Evolutionary conservation across 805 yeast genomes (phyloP), one percentile per base, ranked within the genome.

Genomic region (Starmerella vaccinii): DNA sequence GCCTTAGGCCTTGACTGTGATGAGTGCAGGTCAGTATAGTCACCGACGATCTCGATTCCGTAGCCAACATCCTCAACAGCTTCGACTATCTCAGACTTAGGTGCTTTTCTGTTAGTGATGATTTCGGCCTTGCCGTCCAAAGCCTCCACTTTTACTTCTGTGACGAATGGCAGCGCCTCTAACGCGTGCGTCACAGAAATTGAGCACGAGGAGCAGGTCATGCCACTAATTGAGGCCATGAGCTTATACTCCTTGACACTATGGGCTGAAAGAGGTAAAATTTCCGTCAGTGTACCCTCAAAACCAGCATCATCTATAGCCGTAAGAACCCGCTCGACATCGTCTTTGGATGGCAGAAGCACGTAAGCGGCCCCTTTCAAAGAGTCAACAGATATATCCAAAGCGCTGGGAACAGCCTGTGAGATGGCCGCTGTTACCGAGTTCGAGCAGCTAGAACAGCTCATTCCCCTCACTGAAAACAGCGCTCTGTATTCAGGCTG

Each of bases 151-250:
- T 76, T 75, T 30, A 73, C 70, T 16, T 75, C 77, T 18, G 72
- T 64, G 2, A 83, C 75, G 61, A 76, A 80, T 1, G 76, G 73
- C 35, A 81, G 59, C 4, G 69, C 49, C 19, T 73, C 30, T 62
- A 62, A 23, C 69, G 76, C 29, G 8, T 70, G 65, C 9, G 70
- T 65, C 10, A 84, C 75, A 0, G 89, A 69, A 37, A 71, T 71
- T 1, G 78, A 78, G 64, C 92, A 81, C 0, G 86, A 77, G 7
- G 84, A 79, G 65, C 90, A 84, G 0, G 87, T 78, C 63, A 83
- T 82, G 3, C 89, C 90, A 10, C 82, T 84, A 40, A 84, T 77
- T 0, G 78, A 66, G 0, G 86, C 87, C 10, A 72, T 68, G 8
- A 81, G 75, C 57, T 73, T 74, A 57, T 69, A 75, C 23, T 64